Evolutionary conservation across 2,329 filamentous ascomycete species (phyloP).

Genomic region (Exophiala sp.): DNA sequence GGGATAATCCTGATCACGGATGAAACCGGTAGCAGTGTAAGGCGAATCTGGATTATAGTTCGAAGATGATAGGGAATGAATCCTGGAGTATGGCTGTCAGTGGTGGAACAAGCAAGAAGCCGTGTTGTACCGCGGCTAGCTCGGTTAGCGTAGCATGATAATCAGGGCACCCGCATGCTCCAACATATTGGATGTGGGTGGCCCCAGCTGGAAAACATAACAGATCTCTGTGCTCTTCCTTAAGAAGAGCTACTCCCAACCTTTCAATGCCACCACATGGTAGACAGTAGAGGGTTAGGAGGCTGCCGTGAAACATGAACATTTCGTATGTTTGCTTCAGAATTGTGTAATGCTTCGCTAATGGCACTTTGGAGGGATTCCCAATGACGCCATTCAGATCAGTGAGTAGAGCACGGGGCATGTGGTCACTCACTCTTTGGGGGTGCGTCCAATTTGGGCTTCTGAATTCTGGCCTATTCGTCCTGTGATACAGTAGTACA

Average conservation of each 20-base stretch:
- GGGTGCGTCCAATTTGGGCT: no score
- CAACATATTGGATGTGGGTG: neutral
- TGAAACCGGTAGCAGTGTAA: slow-evolving; percentile 15
- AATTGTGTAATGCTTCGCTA: no score
- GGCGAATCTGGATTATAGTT: slow-evolving; percentile 5
- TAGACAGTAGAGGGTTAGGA: no score
- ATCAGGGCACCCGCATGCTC: slow-evolving; percentile 7
- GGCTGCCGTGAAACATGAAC: no score
- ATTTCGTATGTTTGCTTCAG: no score
- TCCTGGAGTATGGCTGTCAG: slow-evolving; percentile 11
- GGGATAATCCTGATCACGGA: slow-evolving; percentile 10
- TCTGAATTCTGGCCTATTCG: no score
- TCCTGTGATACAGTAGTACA: no score
- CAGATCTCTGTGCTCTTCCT: no score
- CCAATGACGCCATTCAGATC: neutral
- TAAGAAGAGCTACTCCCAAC: no score
- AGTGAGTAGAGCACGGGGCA: neutral
- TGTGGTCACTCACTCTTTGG: no score
- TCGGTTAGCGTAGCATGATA: slow-evolving; percentile 25
- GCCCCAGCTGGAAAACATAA: no score
- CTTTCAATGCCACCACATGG: no score
- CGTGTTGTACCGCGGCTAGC: slow-evolving; percentile 16
- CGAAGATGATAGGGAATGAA: slow-evolving; percentile 6
- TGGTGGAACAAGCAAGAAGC: slow-evolving; percentile 11
- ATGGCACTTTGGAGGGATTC: neutral